Conservation (phyloP, 2,329 filamentous ascomycete genomes). For the Mollisiaceae sp. region DNA sequence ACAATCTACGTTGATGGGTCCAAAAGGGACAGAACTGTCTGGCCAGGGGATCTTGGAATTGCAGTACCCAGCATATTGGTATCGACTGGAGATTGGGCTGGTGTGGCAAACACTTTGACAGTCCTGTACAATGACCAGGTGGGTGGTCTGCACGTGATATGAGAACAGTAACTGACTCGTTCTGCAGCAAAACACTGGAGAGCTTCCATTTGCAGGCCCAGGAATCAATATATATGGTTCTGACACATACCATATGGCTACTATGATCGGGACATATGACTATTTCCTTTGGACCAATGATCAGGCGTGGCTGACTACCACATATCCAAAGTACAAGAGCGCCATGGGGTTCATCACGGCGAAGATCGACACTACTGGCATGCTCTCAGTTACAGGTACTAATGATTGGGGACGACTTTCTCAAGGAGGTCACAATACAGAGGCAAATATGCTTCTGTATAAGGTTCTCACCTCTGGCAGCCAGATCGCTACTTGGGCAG, state of each 20-base stretch:
- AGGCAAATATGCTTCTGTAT: slow-evolving; percentile 45
- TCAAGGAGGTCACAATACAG: slow-evolving; percentile 40
- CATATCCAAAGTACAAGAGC: slow-evolving; percentile 54
- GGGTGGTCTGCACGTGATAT: slow-evolving; percentile 11
- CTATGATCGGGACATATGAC: slow-evolving; percentile 62
- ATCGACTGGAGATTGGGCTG: slow-evolving; percentile 58
- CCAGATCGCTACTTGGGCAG: slow-evolving; percentile 49
- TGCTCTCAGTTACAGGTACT: slow-evolving; percentile 37
- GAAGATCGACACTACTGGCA: slow-evolving; percentile 49
- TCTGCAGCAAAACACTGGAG: slow-evolving; percentile 44
- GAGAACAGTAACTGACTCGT: neutral
- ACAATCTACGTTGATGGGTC: slow-evolving; percentile 54
- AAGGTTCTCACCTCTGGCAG: slow-evolving; percentile 54
- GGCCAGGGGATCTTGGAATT: slow-evolving; percentile 66
- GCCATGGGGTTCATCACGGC: slow-evolving; percentile 52
- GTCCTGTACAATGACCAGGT: slow-evolving; percentile 43
- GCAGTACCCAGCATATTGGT: slow-evolving; percentile 59
- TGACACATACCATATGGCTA: slow-evolving; percentile 64
- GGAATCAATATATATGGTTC: slow-evolving; percentile 47
- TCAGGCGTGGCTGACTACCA: slow-evolving; percentile 50
- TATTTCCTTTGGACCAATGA: slow-evolving; percentile 63
- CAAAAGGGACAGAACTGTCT: slow-evolving; percentile 63
- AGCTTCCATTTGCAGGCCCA: slow-evolving; percentile 55
- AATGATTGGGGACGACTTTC: slow-evolving; percentile 40
- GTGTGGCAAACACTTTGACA: slow-evolving; percentile 55